Evolutionary conservation across 345 rosid species (phyloP), one percentile per base, ranked within the genome.

Genomic region (Barbarea vulgaris): DNA sequence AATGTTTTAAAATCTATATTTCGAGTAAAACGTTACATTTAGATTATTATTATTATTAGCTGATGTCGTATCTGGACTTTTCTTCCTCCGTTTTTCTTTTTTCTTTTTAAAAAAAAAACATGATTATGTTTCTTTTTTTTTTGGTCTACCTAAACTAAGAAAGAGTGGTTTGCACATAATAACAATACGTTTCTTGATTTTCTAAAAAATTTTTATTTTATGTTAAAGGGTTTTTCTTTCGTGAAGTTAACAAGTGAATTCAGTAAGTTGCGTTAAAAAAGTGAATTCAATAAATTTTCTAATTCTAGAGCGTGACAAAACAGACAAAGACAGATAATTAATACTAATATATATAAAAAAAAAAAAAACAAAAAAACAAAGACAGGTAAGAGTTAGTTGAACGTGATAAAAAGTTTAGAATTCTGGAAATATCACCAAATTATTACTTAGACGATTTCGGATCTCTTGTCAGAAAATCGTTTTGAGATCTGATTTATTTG

Each of bases 11-110:
- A 58, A 59, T 59, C n/a, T 42, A 31, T n/a, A 64, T 12, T 41
- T 73, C 56, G 64, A 64, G 48, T 42, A 73, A 73, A 73, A 64
- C 50, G 39, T 65, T 65, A 64, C 66, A 46, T 22, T 34, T 34
- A 31, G 5, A 37, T 2, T 19, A 51, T 18, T 24, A 22, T 22
- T 31, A 28, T 22, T 17, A 25, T 27, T 37, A 9, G 25, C 1
- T 4, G 13, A 17, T 25, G 62, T n/a, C 3, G 19, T 18, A 11
- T 4, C 4, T 56, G 42, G 54, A 69, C 51, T 18, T 42, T 15
- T 56, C 7, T 31, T 28, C 3, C 22, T 4, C 14, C 0, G n/a
- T n/a, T n/a, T n/a, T n/a, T n/a, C n/a, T n/a, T n/a, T n/a, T n/a
- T n/a, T n/a, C n/a, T n/a, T n/a, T n/a, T n/a, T n/a, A n/a, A n/a